Percentiles rank a stretch among this genome's conserved stretches.
Conservation (phyloP, 1,139 yeast genomes). For the Diutina catenulata region DNA sequence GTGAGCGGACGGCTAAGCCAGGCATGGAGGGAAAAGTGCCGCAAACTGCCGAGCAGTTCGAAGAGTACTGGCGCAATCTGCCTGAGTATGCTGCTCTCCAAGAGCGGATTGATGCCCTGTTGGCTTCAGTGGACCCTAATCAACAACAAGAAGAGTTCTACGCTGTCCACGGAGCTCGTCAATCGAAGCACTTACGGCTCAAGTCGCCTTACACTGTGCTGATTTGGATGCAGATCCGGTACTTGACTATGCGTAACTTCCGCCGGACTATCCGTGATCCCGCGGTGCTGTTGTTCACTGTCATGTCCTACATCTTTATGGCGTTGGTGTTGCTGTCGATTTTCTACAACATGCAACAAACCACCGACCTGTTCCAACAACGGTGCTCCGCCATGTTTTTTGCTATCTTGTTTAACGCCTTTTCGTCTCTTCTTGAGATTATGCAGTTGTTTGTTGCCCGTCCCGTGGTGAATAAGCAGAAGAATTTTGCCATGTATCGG, state of each 20-base stretch:
- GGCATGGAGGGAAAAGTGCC: constrained; percentile 62
- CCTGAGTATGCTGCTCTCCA: constrained; percentile 31
- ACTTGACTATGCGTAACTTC: background rate
- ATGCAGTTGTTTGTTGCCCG: constrained; percentile 64
- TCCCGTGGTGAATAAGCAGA: constrained; percentile 71
- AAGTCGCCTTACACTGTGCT: background rate
- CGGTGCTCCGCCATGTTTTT: constrained; percentile 64
- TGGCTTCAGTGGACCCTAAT: background rate
- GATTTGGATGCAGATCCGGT: background rate
- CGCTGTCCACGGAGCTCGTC: background rate
- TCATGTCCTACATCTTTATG: constrained; percentile 1
- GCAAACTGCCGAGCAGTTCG: constrained; percentile 57
- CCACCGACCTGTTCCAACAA: constrained; percentile 11
- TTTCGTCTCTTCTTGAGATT: constrained; percentile 63
- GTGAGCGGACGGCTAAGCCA: constrained; percentile 41
- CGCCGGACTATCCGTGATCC: background rate
- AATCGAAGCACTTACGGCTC: background rate
- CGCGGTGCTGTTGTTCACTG: background rate
- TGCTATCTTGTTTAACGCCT: constrained; percentile 67
- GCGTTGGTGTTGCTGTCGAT: constrained; percentile 1
- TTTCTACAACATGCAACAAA: constrained; percentile 1
- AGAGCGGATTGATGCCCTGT: constrained; percentile 20
- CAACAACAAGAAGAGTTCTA: background rate
- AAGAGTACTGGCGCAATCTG: constrained; percentile 52
- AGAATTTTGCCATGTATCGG: constrained; percentile 60